Base-by-base conservation (phyloP, 1,284 basidiomycete species). In the Fomitopsis pinicola region DNA sequence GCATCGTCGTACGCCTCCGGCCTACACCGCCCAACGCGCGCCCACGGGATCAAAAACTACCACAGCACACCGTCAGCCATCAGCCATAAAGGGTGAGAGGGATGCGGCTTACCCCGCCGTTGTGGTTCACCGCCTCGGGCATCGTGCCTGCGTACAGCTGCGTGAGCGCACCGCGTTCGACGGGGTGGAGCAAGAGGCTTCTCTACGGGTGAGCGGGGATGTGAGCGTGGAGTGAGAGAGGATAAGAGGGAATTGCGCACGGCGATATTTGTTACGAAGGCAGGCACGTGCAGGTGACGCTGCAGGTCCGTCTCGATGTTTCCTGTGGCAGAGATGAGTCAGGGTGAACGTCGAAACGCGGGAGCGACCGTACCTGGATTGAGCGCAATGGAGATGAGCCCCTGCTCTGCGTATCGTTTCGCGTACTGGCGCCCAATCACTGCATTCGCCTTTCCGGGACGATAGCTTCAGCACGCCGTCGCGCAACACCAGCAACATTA, bases 371-470 rank as follows among this genome's bases (percentile, higher is more conserved):
- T 59, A 68, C 78, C 81, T 59, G 67, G 64, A 58, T 85, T 77
- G 1, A 82, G 64, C 1, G 81, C 76, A 0, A 73, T 77, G 1
- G 80, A 82, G 7, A 86, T 74, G 44, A 87, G 76, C 15, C 80
- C 81, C 59, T 82, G 69, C 17, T 78, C 77, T 1, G 75, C 79
- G 64, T 85, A 83, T 59, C 80, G 71, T 30, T 77, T 69, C 2
- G 80, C 78, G 2, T 86, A 66, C 63, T 84, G 81, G 36, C 78
- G 78, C 1, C 82, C 73, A 50, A 81, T 69, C 0, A 84, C 65
- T 7, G 83, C 68, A 62, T 82, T 82, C 0, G 75, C 82, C 82
- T 83, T 62, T 22, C 22, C 22, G 22, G 22, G 22, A 22, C 22
- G 22, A 22, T 22, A 22, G 22, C 22, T 22, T 22, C 22, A 22